These are phyloP conservation scores for Scleromitrula shiraiana DNA, from an alignment of 2,329 filamentous ascomycete species.

Conservation along the genomic window DNA sequence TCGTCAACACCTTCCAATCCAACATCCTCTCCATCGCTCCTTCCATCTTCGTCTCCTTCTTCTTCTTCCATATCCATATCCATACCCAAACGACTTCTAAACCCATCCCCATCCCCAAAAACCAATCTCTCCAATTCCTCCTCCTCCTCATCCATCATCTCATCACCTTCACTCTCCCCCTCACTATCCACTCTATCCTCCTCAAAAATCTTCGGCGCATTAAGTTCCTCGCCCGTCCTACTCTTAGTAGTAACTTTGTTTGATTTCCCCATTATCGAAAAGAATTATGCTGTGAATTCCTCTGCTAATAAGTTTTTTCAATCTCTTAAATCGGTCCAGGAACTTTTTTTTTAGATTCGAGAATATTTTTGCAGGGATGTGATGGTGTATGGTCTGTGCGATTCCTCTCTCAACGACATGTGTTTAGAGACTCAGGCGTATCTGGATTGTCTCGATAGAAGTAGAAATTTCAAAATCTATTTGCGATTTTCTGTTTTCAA, in stretches of 20 bases:
- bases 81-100: constrained; percentile 63
- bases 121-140: constrained; percentile 81
- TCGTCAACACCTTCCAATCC: constrained; percentile 63
- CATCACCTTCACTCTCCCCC: constrained; percentile 26
- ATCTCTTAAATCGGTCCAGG: not conserved
- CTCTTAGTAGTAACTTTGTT: constrained; percentile 20
- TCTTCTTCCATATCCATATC: constrained; percentile 33
- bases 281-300: too few relatives aligned
- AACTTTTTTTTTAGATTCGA: constrained; percentile 8
- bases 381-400: not conserved
- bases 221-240: constrained; percentile 10
- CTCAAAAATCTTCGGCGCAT: constrained; percentile 4
- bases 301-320: not conserved
- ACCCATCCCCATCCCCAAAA: constrained; percentile 79
- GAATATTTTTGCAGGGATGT: constrained; percentile 13
- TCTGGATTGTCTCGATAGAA: too few relatives aligned
- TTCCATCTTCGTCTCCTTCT: constrained; percentile 19
- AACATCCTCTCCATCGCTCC: constrained; percentile 37
- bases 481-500: too few relatives aligned
- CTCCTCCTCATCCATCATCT: constrained; percentile 59
- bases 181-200: constrained; percentile 14
- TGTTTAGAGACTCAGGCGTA: too few relatives aligned
- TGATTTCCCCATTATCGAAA: constrained; percentile 25
- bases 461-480: too few relatives aligned
- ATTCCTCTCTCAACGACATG: too few relatives aligned